Percentiles rank a stretch among this genome's conserved stretches.
Evolutionary conservation across 148 eudicot genomes (phyloP).

Genomic region (Rhododendron simsii): DNA sequence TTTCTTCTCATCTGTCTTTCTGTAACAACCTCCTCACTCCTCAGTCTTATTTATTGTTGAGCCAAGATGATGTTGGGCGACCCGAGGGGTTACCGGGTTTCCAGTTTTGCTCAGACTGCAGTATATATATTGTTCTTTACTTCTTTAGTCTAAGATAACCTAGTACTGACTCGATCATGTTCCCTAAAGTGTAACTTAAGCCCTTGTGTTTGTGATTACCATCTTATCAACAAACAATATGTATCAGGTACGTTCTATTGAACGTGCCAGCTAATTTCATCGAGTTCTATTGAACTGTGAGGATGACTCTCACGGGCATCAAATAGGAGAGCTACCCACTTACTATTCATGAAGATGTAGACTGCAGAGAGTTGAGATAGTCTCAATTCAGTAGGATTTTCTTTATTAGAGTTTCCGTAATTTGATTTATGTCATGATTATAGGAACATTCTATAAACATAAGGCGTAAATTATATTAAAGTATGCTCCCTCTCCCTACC

Average conservation of each 20-base stretch:
- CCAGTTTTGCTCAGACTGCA: neutral
- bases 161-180: neutral
- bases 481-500: neutral
- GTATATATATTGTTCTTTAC: neutral
- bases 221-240: neutral
- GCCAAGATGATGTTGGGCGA: too few species aligned
- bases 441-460: neutral
- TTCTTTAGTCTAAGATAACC: neutral
- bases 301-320: neutral
- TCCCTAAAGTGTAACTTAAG: neutral
- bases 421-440: neutral
- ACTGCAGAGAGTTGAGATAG: neutral
- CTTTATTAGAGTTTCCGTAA: neutral
- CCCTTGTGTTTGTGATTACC: neutral
- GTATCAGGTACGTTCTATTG: neutral
- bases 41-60: neutral
- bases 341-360: neutral
- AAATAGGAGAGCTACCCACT: neutral
- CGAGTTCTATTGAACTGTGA: conserved; percentile 1
- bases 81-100: neutral
- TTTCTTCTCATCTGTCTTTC: neutral
- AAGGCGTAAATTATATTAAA: neutral
- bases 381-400: neutral
- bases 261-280: neutral
- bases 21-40: neutral